Base-by-base conservation (phyloP, 306 rosid genomes). In the Argentina anserina region DNA sequence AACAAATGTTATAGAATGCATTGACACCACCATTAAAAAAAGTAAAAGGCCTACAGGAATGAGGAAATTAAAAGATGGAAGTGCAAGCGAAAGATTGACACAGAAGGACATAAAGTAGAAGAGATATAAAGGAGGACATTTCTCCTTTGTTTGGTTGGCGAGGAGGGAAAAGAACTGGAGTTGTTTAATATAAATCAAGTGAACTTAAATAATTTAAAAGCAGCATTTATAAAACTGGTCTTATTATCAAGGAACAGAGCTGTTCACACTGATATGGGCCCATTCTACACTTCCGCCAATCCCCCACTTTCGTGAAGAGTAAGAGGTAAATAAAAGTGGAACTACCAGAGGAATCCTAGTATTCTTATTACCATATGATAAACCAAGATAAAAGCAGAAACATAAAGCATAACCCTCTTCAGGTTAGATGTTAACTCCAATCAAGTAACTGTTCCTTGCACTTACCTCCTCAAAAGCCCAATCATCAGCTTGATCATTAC, bases 401-500 rank as follows among this genome's bases (percentile, higher is more conserved):
- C 0, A 17, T 23, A 25, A 52, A 47, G 33, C 29, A 75, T 39
- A 42, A 42, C 70, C 65, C 71, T 62, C 45, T 21, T 31, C 42
- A 15, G 25, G 25, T 63, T 5, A 64, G 9, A 52, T 59, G 55
- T 40, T 25, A 77, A 70, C 42, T 53, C 56, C 64, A 55, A 56
- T 36, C 10, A 71, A 70, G 63, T 56, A 42, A 72, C 63, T 28
- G 69, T 65, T 65, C 70, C 61, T 74, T 76, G 76, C 74, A 61
- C 85, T 64, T 76, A 91, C 99, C 95, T 94, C 97, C 85, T 94
- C 99, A 79, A 84, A 87, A 76, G 86, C 89, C 99, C 99, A 94
- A 52, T 91, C 91, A 78, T 86, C 91, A 84, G 67, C 84, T 47
- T 78, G 89, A 78, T 37, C 82, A 66, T 80, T 81, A 68, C 85